Evolutionary conservation across 2,329 filamentous ascomycete species (phyloP).

Genomic region (Colletotrichum tofieldiae): DNA sequence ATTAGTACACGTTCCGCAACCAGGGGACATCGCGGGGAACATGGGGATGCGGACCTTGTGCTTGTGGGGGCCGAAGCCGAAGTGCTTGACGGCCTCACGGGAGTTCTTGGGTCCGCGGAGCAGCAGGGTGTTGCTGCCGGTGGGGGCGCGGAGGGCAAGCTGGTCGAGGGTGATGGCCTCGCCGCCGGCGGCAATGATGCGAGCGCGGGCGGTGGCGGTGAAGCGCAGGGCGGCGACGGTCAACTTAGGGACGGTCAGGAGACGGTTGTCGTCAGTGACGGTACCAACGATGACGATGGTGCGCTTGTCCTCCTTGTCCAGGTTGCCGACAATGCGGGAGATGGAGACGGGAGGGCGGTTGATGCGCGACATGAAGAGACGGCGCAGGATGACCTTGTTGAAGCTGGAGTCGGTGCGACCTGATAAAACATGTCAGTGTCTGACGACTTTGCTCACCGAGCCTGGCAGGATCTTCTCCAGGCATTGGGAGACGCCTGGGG

Average conservation of each 20-base stretch:
- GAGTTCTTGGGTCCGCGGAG: slow-evolving; percentile 98
- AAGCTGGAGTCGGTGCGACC: slow-evolving; percentile 97
- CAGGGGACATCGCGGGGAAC: too few relatives aligned
- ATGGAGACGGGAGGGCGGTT: slow-evolving; percentile 97
- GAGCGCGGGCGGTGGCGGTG: slow-evolving; percentile 94
- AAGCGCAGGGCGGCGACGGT: slow-evolving; percentile 95
- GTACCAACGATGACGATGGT: slow-evolving; percentile 95
- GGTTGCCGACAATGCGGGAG: slow-evolving; percentile 86
- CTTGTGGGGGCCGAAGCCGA: slow-evolving; percentile 97
- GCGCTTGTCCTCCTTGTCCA: slow-evolving; percentile 80
- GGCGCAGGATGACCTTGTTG: slow-evolving; percentile 98
- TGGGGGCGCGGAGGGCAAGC: slow-evolving; percentile 94
- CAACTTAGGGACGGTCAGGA: slow-evolving; percentile 91
- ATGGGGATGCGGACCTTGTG: slow-evolving; percentile 81
- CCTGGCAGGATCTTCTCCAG: not conserved
- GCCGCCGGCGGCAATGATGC: slow-evolving; percentile 94
- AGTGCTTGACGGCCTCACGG: slow-evolving; percentile 98
- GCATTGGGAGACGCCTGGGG: too few relatives aligned
- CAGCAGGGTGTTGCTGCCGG: slow-evolving; percentile 96
- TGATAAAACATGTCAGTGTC: slow-evolving; percentile 53
- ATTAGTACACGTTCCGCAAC: slow-evolving; percentile 51
- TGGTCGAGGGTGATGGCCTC: slow-evolving; percentile 97
- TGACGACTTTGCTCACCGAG: not conserved
- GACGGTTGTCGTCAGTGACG: slow-evolving; percentile 97
- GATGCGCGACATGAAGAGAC: slow-evolving; percentile 98